A percentile compares a stretch with the other conserved stretches of the same genome.
These are phyloP conservation scores for Aspergillus cejpii DNA, from an alignment of 2,329 filamentous ascomycete genomes.

Conservation along the genomic window DNA sequence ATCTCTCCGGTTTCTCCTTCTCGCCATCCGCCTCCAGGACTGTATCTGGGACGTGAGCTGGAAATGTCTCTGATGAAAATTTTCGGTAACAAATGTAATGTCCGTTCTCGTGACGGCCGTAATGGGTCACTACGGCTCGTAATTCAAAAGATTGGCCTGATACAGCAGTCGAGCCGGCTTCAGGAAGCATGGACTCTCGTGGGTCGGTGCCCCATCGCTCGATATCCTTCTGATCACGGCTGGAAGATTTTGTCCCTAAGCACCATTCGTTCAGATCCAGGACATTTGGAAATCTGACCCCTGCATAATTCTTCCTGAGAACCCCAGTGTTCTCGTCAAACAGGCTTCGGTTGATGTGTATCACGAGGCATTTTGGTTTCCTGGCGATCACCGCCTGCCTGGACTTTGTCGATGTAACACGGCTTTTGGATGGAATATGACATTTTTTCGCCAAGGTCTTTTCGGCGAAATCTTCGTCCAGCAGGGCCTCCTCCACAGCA, in stretches of 20 bases:
- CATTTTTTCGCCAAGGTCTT: conserved; percentile 57
- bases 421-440: conserved; percentile 60
- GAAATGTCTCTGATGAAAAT: conserved; percentile 46
- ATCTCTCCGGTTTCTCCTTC: conserved; percentile 48
- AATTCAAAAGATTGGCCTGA: conserved; percentile 59
- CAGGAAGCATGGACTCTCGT: conserved; percentile 64
- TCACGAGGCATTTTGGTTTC: conserved; percentile 68
- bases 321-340: conserved; percentile 78
- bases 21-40: conserved; percentile 30
- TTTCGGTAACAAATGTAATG: conserved; percentile 91
- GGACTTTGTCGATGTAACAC: conserved; percentile 74
- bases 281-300: conserved; percentile 65
- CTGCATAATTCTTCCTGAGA: conserved; percentile 75
- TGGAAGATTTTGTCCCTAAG: conserved; percentile 52
- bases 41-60: conserved; percentile 27
- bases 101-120: conserved; percentile 85
- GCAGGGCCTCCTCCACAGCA: conserved; percentile 63
- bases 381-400: conserved; percentile 81
- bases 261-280: conserved; percentile 82
- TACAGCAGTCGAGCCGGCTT: conserved; percentile 48
- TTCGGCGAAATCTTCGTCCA: conserved; percentile 73
- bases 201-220: conserved; percentile 69
- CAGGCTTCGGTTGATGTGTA: conserved; percentile 87
- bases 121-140: conserved; percentile 78
- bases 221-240: conserved; percentile 33